Percentiles rank a stretch among this genome's conserved stretches.
Evolutionary conservation across 148 eudicot species (phyloP).

Genomic region (Silene conica): DNA sequence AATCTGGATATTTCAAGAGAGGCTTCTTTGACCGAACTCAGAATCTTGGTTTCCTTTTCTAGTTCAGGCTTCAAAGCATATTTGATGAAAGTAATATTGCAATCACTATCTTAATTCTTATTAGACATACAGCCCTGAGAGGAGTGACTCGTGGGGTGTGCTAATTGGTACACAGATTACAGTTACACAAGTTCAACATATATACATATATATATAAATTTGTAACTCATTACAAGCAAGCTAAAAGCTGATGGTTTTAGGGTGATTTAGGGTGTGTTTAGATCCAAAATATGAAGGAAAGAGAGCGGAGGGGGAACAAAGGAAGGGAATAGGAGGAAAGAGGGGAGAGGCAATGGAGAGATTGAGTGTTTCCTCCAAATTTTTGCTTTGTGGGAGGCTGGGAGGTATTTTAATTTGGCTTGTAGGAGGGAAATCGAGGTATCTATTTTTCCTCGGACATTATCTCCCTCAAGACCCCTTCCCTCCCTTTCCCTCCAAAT

Average conservation of each 20-base stretch:
- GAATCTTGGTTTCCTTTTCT: constrained; percentile 2
- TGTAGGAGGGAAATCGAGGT: too few relatives aligned
- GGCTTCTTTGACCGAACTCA: constrained; percentile 5
- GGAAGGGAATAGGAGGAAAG: too few relatives aligned
- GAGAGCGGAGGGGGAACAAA: too few relatives aligned
- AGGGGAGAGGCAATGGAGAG: too few relatives aligned
- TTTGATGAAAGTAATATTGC: neutral
- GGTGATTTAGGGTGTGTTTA: neutral
- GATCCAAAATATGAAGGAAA: too few relatives aligned
- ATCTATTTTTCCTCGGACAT: too few relatives aligned
- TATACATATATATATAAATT: neutral
- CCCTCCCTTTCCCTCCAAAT: too few relatives aligned
- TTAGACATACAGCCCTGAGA: neutral
- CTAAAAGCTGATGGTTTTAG: neutral
- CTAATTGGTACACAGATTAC: neutral
- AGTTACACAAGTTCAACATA: neutral
- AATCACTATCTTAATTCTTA: neutral
- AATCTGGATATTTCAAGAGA: neutral
- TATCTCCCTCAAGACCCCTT: too few relatives aligned
- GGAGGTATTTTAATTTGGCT: too few relatives aligned
- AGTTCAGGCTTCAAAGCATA: neutral
- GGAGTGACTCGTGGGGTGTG: neutral
- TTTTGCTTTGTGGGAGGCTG: too few relatives aligned
- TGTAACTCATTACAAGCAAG: neutral
- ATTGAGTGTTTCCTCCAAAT: too few relatives aligned